Percentiles rank a stretch among this genome's conserved stretches.
phyloP scores from a whole-genome alignment of 148 eudicot species.

The Nepenthes gracilis region DNA sequence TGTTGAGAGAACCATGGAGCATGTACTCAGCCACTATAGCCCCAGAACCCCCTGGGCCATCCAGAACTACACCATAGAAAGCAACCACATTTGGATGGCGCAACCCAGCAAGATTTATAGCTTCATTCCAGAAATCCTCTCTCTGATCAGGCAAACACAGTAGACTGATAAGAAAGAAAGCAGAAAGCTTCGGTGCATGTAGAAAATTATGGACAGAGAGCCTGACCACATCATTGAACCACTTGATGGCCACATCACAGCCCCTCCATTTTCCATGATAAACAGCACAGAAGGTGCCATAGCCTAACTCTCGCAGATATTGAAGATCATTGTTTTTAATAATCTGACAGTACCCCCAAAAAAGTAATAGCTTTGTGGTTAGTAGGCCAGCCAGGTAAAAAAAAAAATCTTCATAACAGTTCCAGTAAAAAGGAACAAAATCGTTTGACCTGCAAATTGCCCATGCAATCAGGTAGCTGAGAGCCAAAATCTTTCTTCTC shows the following conservation, averaged over 20 bases:
- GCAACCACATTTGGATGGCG: conserved; percentile 98
- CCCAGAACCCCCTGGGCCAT: conserved; percentile 88
- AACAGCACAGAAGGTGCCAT: conserved; percentile 94
- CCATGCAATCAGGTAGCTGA: too few species aligned
- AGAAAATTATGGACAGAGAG: conserved; percentile 45
- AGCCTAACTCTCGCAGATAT: conserved; percentile 84
- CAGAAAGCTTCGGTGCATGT: neutral
- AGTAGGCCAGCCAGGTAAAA: neutral
- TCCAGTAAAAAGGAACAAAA: too few species aligned
- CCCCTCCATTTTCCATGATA: conserved; percentile 99
- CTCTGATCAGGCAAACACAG: conserved; percentile 26
- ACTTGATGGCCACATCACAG: conserved; percentile 88
- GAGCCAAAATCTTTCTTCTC: too few species aligned
- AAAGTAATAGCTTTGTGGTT: neutral
- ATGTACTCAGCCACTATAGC: conserved; percentile 95
- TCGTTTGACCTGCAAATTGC: too few species aligned
- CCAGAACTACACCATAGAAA: conserved; percentile 89
- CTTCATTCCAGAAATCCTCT: conserved; percentile 97
- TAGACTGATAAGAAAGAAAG: too few species aligned
- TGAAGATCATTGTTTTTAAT: conserved; percentile 83
- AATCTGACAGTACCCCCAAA: conserved; percentile 28
- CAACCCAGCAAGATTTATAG: conserved; percentile 79
- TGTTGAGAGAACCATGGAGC: conserved; percentile 93
- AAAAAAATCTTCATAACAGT: conserved; percentile 31
- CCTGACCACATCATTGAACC: conserved; percentile 81